phyloP scores from a whole-genome alignment of 495 filamentous ascomycete species.

The Wilcoxina mikolae region DNA sequence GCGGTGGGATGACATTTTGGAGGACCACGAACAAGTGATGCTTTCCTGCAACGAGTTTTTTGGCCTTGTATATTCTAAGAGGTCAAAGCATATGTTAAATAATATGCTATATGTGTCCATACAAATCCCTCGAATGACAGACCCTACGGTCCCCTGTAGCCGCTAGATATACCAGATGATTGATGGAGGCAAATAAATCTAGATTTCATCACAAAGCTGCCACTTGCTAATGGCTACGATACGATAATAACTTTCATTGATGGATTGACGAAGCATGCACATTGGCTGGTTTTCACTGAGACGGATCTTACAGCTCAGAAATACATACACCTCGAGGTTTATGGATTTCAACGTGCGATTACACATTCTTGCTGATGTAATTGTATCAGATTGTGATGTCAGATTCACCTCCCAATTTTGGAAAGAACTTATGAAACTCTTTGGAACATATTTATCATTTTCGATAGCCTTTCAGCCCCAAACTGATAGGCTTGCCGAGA shows the following conservation, averaged over 20 bases:
- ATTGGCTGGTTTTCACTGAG: neutral
- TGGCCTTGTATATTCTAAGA: neutral
- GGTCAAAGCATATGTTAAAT: neutral
- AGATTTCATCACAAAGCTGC: conserved; percentile 8
- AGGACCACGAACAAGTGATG: neutral
- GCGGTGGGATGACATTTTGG: conserved; percentile 2
- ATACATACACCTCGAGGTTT: neutral
- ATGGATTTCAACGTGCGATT: neutral
- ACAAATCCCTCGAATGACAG: neutral
- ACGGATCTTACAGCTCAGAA: neutral
- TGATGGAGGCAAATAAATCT: conserved; percentile 2
- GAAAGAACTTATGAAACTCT: neutral
- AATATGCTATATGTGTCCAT: neutral
- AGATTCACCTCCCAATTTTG: neutral
- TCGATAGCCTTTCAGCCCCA: neutral
- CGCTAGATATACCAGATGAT: neutral
- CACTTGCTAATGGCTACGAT: neutral
- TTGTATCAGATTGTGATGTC: neutral
- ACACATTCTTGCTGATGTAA: neutral
- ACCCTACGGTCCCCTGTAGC: neutral
- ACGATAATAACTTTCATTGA: conserved; percentile 1
- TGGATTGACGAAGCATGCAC: neutral
- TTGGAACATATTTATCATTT: neutral
- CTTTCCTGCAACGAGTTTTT: neutral
- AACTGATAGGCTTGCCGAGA: neutral